Percentiles rank a stretch among this genome's conserved stretches.
Conservation (phyloP, 2,329 filamentous ascomycete species). For the Helicocarpus griseus region DNA sequence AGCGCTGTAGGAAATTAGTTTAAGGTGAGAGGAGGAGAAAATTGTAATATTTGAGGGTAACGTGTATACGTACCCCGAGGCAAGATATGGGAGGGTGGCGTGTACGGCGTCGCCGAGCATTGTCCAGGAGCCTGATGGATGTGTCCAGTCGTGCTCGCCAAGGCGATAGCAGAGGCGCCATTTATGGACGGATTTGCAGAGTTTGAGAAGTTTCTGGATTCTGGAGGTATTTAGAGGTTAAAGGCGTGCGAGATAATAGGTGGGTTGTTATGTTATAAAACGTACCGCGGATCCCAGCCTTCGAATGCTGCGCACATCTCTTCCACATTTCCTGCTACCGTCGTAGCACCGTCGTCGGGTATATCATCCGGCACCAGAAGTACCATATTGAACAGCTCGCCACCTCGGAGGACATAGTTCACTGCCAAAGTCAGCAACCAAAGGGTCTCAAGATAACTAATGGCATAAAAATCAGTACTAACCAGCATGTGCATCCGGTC, state of each 20-base stretch:
- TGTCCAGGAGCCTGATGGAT: conserved; percentile 46
- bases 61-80: conserved; percentile 31
- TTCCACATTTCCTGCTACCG: conserved; percentile 41
- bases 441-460: too few relatives aligned
- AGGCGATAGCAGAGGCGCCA: conserved; percentile 52
- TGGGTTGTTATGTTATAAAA: too few relatives aligned
- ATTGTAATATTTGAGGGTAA: too few relatives aligned
- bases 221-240: conserved; percentile 10
- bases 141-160: conserved; percentile 48
- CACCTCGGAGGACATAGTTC: conserved; percentile 51
- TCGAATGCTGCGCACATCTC: conserved; percentile 46
- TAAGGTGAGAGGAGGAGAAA: neutral
- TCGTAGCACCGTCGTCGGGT: conserved; percentile 42
- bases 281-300: conserved; percentile 46
- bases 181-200: conserved; percentile 51
- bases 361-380: conserved; percentile 55
- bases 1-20: conserved; percentile 29
- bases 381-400: conserved; percentile 53
- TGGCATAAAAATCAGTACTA: too few relatives aligned
- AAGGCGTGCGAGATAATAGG: too few relatives aligned
- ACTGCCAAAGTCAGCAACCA: too few relatives aligned
- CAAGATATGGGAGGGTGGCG: conserved; percentile 53
- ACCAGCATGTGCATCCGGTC: conserved; percentile 41
- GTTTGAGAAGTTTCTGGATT: conserved; percentile 45
- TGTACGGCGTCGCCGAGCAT: conserved; percentile 57